Evolutionary conservation across 352 stramenopile genomes (phyloP), one percentile per base, ranked within the genome.

Genomic region (Globisporangium sylvaticum): DNA sequence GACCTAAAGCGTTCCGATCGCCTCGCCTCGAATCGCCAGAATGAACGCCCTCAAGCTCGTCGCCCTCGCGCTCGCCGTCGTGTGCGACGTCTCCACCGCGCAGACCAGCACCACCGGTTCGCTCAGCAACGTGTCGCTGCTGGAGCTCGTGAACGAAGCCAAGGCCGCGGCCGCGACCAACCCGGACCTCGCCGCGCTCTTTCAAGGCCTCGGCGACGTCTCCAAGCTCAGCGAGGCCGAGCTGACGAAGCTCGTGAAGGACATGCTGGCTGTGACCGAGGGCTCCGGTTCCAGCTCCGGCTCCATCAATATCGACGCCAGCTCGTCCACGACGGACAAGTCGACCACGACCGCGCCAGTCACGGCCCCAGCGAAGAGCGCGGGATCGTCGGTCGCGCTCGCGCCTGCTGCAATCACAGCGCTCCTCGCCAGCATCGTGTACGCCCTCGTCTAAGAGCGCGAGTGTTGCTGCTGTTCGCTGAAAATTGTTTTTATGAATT

Each of bases 1-100:
- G 9, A 61, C 31, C n/a, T 9, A 61, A 44, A 25, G 10, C 55
- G n/a, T 20, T 22, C 31, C 55, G 55, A 61, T 61, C 55, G 52
- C 53, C 53, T 59, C 53, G 27, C 53, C 8, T 10, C 24, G 20
- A 6, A 59, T 20, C 44, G 25, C 59, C 24, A 65, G 59, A 31
- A 67, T 67, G 62, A 67, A 67, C 62, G 52, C 62, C 15, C 42
- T 56, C 62, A 67, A 67, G 62, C 34, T 67, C 37, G 22, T 62
- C 62, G 39, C 53, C 5, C 22, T 67, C 25, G 52, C 53, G 37
- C 62, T 67, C 37, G 39, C 60, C 7, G 60, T 66, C 60, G 31
- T 24, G 54, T 62, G 37, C 53, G 15, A 32, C 37, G n/a, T 34
- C 18, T 42, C 48, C 22, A 37, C 15, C 24, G 48, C 58, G 39